Percentiles rank a stretch among this genome's conserved stretches.
Evolutionary conservation across 2,329 filamentous ascomycete species (phyloP).

Genomic region (Byssothecium circinans): DNA sequence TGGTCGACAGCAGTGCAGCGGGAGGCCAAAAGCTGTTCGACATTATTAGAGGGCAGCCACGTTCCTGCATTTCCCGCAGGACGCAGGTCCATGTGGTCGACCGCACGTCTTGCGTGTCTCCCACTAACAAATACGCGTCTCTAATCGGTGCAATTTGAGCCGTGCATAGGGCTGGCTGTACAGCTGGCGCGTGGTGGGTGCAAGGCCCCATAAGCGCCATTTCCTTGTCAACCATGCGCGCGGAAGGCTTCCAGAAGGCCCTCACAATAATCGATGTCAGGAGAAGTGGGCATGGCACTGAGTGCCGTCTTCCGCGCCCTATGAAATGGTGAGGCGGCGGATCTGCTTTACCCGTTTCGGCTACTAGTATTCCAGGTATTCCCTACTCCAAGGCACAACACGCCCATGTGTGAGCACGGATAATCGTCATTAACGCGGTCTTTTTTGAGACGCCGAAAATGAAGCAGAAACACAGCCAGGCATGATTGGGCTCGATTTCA

Average conservation of each 20-base stretch:
- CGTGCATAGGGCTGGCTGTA: slow-evolving; percentile 16
- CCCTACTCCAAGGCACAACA: slow-evolving; percentile 15
- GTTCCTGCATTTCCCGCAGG: slow-evolving; percentile 31
- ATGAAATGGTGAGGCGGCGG: slow-evolving; percentile 16
- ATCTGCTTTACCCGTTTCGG: slow-evolving; percentile 10
- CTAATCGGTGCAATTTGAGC: not conserved
- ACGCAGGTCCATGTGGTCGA: slow-evolving; percentile 14
- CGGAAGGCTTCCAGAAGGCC: slow-evolving; percentile 28
- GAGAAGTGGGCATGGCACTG: slow-evolving; percentile 12
- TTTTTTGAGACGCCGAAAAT: slow-evolving; percentile 35
- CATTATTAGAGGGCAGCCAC: slow-evolving; percentile 5
- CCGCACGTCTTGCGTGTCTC: slow-evolving; percentile 12
- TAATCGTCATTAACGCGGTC: slow-evolving; percentile 20
- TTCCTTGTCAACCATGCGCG: slow-evolving; percentile 16
- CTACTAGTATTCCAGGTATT: slow-evolving; percentile 12
- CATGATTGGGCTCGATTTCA: slow-evolving; percentile 31
- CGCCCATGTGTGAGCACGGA: slow-evolving; percentile 28
- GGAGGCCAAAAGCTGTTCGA: slow-evolving; percentile 10
- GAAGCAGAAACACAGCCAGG: slow-evolving; percentile 23
- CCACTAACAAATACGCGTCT: slow-evolving; percentile 9
- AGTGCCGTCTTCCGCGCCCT: slow-evolving; percentile 18
- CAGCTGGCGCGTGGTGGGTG: slow-evolving; percentile 20
- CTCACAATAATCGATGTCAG: slow-evolving; percentile 24
- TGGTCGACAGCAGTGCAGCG: slow-evolving; percentile 18
- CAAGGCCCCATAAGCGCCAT: slow-evolving; percentile 24